These are phyloP conservation scores for Phytophthora nicotianae DNA, from an alignment of 352 stramenopile species.

Conservation along the genomic window DNA sequence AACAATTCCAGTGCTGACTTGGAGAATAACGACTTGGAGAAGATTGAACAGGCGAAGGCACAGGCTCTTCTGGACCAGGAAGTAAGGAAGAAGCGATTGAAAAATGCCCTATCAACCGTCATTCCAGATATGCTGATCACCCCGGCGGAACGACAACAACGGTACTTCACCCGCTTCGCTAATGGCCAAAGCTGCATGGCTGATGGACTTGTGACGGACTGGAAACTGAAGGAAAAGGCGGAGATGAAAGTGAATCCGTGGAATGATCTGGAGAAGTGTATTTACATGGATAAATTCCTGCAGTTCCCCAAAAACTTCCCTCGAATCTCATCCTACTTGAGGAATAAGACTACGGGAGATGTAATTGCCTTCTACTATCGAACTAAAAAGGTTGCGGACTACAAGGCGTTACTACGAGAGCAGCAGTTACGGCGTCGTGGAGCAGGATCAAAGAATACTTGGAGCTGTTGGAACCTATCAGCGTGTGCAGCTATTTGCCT, in stretches of 20 bases:
- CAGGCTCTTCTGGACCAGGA: slow-evolving; percentile 83
- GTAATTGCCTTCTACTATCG: slow-evolving; percentile 98
- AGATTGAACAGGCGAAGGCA: slow-evolving; percentile 79
- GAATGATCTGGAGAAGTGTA: slow-evolving; percentile 99
- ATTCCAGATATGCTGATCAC: slow-evolving; percentile 88
- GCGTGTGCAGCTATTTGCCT: slow-evolving; percentile 82
- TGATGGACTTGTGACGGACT: slow-evolving; percentile 66
- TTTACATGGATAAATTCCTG: slow-evolving; percentile 99
- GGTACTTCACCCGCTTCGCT: slow-evolving; percentile 54
- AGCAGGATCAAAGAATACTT: slow-evolving; percentile 87
- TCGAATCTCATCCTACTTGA: slow-evolving; percentile 93
- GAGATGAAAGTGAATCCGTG: slow-evolving; percentile 94
- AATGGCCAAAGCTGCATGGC: slow-evolving; percentile 72
- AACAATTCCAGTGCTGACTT: slow-evolving; percentile 86
- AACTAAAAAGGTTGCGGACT: slow-evolving; percentile 97
- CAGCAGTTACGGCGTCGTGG: slow-evolving; percentile 86
- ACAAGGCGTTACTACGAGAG: slow-evolving; percentile 94
- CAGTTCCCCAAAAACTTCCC: slow-evolving; percentile 99
- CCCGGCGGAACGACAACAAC: slow-evolving; percentile 48
- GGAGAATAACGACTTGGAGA: slow-evolving; percentile 80
- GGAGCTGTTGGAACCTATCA: slow-evolving; percentile 89
- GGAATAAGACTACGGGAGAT: slow-evolving; percentile 97
- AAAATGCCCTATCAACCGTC: slow-evolving; percentile 83
- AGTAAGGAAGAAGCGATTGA: slow-evolving; percentile 79
- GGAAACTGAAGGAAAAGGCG: slow-evolving; percentile 65